Evolutionary conservation across 2,329 filamentous ascomycete genomes (phyloP).

Genomic region (Cadophora sp.): DNA sequence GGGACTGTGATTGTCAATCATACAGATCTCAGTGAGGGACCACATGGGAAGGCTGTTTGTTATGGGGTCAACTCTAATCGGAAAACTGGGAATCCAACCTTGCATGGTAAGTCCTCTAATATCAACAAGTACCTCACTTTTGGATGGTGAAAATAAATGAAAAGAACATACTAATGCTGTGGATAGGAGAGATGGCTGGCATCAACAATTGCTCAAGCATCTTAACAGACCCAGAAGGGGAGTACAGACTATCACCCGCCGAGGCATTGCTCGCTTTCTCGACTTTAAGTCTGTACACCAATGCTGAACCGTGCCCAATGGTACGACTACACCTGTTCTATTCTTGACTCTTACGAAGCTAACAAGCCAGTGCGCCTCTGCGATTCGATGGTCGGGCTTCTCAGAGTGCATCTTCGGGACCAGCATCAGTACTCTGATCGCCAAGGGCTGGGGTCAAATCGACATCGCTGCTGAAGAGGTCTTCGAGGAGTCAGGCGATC

Average conservation of each 20-base stretch:
- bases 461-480: conserved; percentile 53
- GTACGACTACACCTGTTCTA: conserved; percentile 19
- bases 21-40: conserved; percentile 45
- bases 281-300: conserved; percentile 60
- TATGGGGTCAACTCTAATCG: conserved; percentile 55
- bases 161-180: background rate
- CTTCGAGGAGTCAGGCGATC: conserved; percentile 50
- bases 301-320: conserved; percentile 63
- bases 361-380: conserved; percentile 54
- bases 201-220: conserved; percentile 60
- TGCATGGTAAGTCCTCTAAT: conserved; percentile 52
- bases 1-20: conserved; percentile 63
- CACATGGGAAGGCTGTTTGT: conserved; percentile 55
- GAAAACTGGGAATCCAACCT: conserved; percentile 55
- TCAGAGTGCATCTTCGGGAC: conserved; percentile 62
- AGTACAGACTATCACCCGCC: conserved; percentile 50
- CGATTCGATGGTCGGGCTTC: conserved; percentile 62
- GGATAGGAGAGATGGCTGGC: conserved; percentile 57
- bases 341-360: background rate
- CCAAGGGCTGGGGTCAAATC: conserved; percentile 59
- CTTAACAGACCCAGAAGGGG: conserved; percentile 53
- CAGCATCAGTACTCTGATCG: conserved; percentile 53
- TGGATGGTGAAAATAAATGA: background rate
- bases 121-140: background rate
- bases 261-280: conserved; percentile 54